Evolutionary conservation across 169 alveolate species (phyloP), one percentile per base, ranked within the genome.

Genomic region (Besnoitia besnoiti): DNA sequence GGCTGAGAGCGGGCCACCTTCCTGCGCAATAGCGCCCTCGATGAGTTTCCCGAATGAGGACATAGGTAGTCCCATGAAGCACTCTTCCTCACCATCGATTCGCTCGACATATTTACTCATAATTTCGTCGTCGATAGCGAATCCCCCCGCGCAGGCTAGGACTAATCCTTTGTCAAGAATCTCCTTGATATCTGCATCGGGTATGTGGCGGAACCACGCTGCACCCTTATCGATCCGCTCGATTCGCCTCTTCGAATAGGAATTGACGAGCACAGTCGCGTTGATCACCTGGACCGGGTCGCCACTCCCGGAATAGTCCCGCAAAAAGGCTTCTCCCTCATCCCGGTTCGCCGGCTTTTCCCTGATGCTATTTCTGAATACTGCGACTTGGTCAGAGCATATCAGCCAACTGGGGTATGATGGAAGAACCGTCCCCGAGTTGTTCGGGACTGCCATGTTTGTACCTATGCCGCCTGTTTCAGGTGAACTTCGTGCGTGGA

Each of bases 311-410:
- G 92, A 87, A n/a, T 87, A 87, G 73, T 67, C 80, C 14, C 51
- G 84, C 77, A 87, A 90, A 40, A 61, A 87, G 16, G 37, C 44
- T 30, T 55, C 89, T 8, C 90, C 92, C 40, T 61, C 92, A 27
- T 33, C 44, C 73, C 59, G 40, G 84, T 37, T 87, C n/a, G 4
- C 89, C 90, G 92, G 92, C 33, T 87, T 87, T n/a, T 67, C 85
- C 89, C 92, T n/a, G 40, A 87, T 87, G 19, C 24, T 10, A 1
- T 16, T 90, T 27, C 50, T 33, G 84, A 35, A 87, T 37, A 62
- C 61, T 46, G n/a, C 92, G 12, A 87, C 89, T 21, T 87, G 92
- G 73, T 87, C 92, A 8, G 90, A 14, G 44, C 92, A 87, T 47
- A 87, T 7, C n/a, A 33, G n/a, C 59, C 59, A 55, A 16, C 46